Base-by-base conservation (phyloP, 306 rosid species). In the Vigna radiata region DNA sequence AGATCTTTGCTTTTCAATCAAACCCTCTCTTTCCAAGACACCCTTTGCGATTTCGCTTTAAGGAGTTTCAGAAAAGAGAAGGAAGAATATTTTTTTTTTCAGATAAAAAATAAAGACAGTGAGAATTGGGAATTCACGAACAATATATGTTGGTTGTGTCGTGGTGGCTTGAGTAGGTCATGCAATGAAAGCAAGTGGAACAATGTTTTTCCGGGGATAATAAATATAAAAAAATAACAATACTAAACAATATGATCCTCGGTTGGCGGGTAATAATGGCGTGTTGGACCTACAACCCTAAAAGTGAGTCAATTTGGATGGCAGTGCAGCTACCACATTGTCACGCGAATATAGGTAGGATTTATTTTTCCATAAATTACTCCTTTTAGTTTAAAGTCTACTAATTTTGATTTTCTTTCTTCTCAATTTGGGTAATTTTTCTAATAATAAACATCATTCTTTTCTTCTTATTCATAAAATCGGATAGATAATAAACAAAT, bases 221-320 rank as follows among this genome's bases (percentile, higher is more conserved):
- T 73, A 19, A 41, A 41, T 9, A 41, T 21, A 41, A 33, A 10
- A 10, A 21, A 41, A 41, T 12, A 27, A 48, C 11, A 71, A 61
- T 72, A 13, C 2, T 7, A 63, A 58, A 44, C 4, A 73, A 54
- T 27, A 53, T 9, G 47, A 81, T 14, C 62, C 61, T 8, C 2
- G 73, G 82, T 80, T 79, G 87, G 90, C 85, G 87, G 86, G 75
- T 60, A 79, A 77, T 83, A 72, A 82, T 89, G 87, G 76, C 41
- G 62, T 75, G 83, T 81, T 83, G 91, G 85, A 27, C 82, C 89
- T 82, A 70, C 3, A 4, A 33, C 18, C 33, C 2, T 19, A 61
- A 63, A 8, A 43, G 4, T 44, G 68, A 79, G 50, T 33, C 50
- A 44, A 6, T 47, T 62, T 66, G 16, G 71, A 64, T 75, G 90